Conservation (phyloP, 139 green algal species). For the Mychonastes homosphaera region DNA sequence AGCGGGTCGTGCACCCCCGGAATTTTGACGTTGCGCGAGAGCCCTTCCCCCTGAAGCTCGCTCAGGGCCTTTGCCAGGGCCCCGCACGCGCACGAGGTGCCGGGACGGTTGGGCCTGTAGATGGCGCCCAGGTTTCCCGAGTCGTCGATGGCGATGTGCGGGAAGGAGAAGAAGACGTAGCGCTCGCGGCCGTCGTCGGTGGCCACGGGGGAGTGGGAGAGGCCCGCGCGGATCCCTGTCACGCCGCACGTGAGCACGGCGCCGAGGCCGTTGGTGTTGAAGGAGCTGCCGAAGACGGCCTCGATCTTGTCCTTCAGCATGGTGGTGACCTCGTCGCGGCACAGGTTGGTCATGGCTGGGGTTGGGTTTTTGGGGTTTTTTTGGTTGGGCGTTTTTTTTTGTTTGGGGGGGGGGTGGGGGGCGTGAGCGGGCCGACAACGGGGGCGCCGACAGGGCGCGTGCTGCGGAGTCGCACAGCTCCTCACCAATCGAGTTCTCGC, state of each 20-base stretch:
- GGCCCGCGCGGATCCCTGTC: constrained; percentile 34
- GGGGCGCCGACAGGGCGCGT: background rate
- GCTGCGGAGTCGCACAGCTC: constrained; percentile 21
- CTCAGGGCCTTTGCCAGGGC: constrained; percentile 39
- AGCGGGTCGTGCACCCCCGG: constrained; percentile 55
- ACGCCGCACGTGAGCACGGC: constrained; percentile 60
- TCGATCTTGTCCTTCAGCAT: constrained; percentile 71
- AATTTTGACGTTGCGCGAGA: constrained; percentile 29
- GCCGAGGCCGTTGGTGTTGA: constrained; percentile 71
- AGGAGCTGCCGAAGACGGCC: constrained; percentile 56
- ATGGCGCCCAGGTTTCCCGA: constrained; percentile 44
- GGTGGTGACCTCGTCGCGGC: constrained; percentile 75
- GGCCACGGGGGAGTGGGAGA: constrained; percentile 21
- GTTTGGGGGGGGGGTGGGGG: background rate
- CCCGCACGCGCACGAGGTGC: constrained; percentile 48
- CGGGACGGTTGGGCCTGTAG: constrained; percentile 39
- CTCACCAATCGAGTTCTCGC: constrained; percentile 67
- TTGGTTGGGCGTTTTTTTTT: too few species aligned
- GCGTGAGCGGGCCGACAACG: background rate
- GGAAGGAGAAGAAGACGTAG: constrained; percentile 78
- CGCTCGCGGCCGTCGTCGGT: constrained; percentile 39
- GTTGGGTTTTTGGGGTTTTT: too few species aligned
- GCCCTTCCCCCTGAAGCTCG: constrained; percentile 14
- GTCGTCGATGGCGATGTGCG: constrained; percentile 64
- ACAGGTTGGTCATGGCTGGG: constrained; percentile 72